Percentiles rank a stretch among this genome's conserved stretches.
Evolutionary conservation across 1,284 basidiomycete genomes (phyloP).

Genomic region (Sporisorium graminicola): DNA sequence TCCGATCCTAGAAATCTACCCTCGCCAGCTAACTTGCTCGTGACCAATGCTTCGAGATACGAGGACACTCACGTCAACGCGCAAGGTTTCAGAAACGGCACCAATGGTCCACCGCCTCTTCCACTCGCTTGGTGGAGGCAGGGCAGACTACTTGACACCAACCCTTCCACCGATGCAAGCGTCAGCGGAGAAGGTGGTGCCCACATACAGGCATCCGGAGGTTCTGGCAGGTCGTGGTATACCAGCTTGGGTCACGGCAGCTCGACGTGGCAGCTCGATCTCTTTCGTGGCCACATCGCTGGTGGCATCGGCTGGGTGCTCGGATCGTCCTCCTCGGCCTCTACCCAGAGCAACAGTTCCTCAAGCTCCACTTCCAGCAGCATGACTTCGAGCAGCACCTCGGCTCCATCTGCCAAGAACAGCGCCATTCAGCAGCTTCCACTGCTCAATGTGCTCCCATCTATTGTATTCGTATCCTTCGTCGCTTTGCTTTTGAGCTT

Average conservation of each 20-base stretch:
- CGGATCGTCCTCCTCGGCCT: slow-evolving; percentile 69
- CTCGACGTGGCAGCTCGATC: slow-evolving; percentile 76
- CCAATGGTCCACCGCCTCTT: slow-evolving; percentile 75
- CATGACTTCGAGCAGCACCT: slow-evolving; percentile 2
- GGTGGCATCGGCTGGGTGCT: slow-evolving; percentile 81
- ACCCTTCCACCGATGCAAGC: slow-evolving; percentile 29
- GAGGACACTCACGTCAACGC: slow-evolving; percentile 56
- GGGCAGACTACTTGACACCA: slow-evolving; percentile 71
- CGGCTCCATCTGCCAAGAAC: slow-evolving; percentile 2
- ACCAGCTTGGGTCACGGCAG: slow-evolving; percentile 82
- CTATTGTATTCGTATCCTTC: background rate
- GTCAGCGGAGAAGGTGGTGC: slow-evolving; percentile 43
- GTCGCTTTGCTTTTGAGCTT: background rate
- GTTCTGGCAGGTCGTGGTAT: slow-evolving; percentile 82
- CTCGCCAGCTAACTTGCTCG: slow-evolving; percentile 47
- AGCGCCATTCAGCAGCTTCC: background rate
- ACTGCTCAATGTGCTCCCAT: background rate
- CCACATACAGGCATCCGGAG: slow-evolving; percentile 52
- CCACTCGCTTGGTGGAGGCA: slow-evolving; percentile 82
- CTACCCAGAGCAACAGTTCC: slow-evolving; percentile 3
- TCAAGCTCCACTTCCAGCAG: background rate
- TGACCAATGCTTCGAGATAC: slow-evolving; percentile 51
- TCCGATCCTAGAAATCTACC: slow-evolving; percentile 77
- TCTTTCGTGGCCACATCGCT: slow-evolving; percentile 79
- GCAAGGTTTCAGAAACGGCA: slow-evolving; percentile 74